Percentiles rank a stretch among this genome's conserved stretches.
phyloP scores from a whole-genome alignment of 1,284 basidiomycete species.

The Kalmanozyma brasiliensis region DNA sequence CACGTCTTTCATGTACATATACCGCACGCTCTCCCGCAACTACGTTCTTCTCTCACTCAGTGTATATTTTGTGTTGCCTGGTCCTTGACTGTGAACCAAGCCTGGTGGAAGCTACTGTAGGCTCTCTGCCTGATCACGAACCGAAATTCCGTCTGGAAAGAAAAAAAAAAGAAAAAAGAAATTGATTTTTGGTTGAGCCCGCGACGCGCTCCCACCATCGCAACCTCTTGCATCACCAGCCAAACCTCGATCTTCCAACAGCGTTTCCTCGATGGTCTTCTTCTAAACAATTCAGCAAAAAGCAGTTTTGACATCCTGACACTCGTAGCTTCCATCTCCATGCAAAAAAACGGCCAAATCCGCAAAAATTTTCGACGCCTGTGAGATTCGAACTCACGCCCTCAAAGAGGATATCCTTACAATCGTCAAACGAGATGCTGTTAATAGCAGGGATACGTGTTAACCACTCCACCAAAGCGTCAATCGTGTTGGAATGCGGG shows the following conservation, averaged over 20 bases:
- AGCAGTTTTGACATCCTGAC: constrained; percentile 5
- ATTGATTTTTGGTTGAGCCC: too few species aligned
- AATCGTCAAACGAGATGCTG: constrained; percentile 14
- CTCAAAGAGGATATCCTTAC: constrained; percentile 56
- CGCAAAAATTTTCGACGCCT: constrained; percentile 30
- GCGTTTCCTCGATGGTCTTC: constrained; percentile 1
- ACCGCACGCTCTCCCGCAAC: background rate
- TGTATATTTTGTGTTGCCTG: background rate
- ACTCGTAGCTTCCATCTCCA: constrained; percentile 1
- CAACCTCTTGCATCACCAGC: background rate
- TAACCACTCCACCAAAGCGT: constrained; percentile 57
- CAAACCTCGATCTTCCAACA: background rate
- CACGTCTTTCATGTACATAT: constrained; percentile 9
- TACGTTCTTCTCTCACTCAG: background rate
- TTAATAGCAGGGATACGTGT: constrained; percentile 54
- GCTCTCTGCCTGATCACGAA: too few species aligned
- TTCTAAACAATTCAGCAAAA: background rate
- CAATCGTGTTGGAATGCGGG: background rate
- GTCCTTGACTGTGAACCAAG: too few species aligned
- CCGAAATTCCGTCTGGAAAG: too few species aligned
- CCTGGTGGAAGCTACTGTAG: too few species aligned
- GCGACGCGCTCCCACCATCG: constrained; percentile 5
- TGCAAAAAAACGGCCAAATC: constrained; percentile 1
- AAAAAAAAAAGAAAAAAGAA: too few species aligned
- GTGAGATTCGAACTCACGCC: constrained; percentile 58